Base-by-base conservation (phyloP, 208 protist species). In the Balamuthia mandrillaris region DNA sequence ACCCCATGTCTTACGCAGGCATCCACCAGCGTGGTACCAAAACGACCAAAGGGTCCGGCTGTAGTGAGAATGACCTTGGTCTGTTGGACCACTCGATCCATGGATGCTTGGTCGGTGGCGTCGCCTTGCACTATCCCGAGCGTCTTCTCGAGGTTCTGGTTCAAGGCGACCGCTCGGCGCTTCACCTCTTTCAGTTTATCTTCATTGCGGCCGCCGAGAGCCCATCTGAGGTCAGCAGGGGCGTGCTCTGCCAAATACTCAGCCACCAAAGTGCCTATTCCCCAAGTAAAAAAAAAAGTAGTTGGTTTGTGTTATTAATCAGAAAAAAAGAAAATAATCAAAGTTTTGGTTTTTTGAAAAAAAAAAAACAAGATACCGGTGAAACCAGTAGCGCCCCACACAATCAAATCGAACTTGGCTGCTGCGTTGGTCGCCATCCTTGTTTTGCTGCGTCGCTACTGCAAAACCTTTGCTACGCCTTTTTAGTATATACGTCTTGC, bases 311-410 rank as follows among this genome's bases (percentile, higher is more conserved):
- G n/a, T n/a, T n/a, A n/a, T n/a, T n/a, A n/a, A n/a, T n/a, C n/a
- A n/a, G n/a, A n/a, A n/a, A n/a, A n/a, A n/a, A n/a, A n/a, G n/a
- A n/a, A n/a, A n/a, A n/a, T n/a, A n/a, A n/a, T n/a, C n/a, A n/a
- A n/a, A n/a, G n/a, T n/a, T n/a, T n/a, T n/a, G n/a, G n/a, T n/a
- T n/a, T n/a, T n/a, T n/a, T n/a, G n/a, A n/a, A n/a, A n/a, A n/a
- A n/a, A n/a, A n/a, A n/a, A n/a, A n/a, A n/a, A n/a, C n/a, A n/a
- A n/a, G n/a, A n/a, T n/a, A n/a, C n/a, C 91, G 10, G 89, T 91
- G 81, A 92, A 92, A 1, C 91, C 91, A 4, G 91, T 91, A 1
- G 88, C 84, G 37, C 90, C 90, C 45, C 68, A 85, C 5, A 92
- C 51, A 21, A 93, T 29, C 18, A 93, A 14, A 45, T 93, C 86